These are phyloP conservation scores for Mrakia gelida DNA, from an alignment of 768 basidiomycete genomes.

Conservation along the genomic window DNA sequence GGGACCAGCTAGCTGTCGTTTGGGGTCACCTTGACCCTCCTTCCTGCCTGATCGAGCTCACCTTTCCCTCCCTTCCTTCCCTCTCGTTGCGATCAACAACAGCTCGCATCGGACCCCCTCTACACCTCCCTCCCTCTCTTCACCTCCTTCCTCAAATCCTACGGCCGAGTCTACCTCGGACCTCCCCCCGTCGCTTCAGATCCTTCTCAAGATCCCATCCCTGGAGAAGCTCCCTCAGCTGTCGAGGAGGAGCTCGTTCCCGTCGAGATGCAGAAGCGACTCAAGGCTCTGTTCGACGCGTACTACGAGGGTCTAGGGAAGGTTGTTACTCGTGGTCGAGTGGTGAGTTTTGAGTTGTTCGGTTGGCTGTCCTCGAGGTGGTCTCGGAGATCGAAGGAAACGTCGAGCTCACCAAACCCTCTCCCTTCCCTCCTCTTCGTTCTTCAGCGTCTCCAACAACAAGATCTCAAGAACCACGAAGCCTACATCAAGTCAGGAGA, in stretches of 20 bases:
- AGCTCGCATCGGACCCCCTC: conserved; percentile 84
- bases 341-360: neutral
- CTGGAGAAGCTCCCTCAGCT: conserved; percentile 17
- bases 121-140: conserved; percentile 84
- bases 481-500: conserved; percentile 99
- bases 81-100: neutral
- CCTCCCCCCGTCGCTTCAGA: conserved; percentile 37
- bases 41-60: conserved; percentile 20
- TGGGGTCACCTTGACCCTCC: neutral
- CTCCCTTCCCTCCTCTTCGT: neutral
- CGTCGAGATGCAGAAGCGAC: conserved; percentile 76
- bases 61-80: neutral
- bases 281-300: conserved; percentile 86
- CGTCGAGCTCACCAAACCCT: neutral
- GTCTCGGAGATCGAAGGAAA: neutral
- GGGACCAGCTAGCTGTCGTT: neutral
- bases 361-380: neutral
- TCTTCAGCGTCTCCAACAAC: conserved; percentile 83
- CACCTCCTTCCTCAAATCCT: conserved; percentile 89
- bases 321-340: conserved; percentile 24
- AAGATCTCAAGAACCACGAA: conserved; percentile 94
- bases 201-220: conserved; percentile 13
- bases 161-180: conserved; percentile 82
- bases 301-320: conserved; percentile 64
- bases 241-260: conserved; percentile 70